Conservation (phyloP, 768 basidiomycete species). For the Dendrothele bispora region DNA sequence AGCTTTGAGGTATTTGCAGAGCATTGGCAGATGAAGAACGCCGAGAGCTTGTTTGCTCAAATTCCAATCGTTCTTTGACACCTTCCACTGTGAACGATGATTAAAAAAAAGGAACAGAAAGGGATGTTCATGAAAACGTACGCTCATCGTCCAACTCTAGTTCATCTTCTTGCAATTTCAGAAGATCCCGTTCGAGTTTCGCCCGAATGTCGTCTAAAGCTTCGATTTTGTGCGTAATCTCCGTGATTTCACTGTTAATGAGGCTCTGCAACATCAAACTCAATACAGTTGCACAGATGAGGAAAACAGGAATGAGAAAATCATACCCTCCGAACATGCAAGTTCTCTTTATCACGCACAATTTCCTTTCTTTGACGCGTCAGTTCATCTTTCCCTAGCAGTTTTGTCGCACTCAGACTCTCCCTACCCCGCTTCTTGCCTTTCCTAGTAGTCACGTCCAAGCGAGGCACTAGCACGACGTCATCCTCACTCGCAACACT, state of each 20-base stretch:
- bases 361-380: slow-evolving; percentile 85
- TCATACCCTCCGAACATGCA: slow-evolving; percentile 84
- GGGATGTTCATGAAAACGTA: slow-evolving; percentile 44
- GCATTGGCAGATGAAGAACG: slow-evolving; percentile 34
- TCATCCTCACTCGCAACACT: slow-evolving; percentile 77
- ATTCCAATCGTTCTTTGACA: slow-evolving; percentile 79
- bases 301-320: slow-evolving; percentile 34
- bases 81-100: slow-evolving; percentile 68
- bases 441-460: slow-evolving; percentile 36
- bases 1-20: slow-evolving; percentile 53
- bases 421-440: slow-evolving; percentile 58
- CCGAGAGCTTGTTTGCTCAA: slow-evolving; percentile 48
- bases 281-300: slow-evolving; percentile 37
- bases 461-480: slow-evolving; percentile 58
- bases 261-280: slow-evolving; percentile 56
- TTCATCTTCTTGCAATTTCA: slow-evolving; percentile 92
- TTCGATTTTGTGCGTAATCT: slow-evolving; percentile 89
- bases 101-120: slow-evolving; percentile 4
- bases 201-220: slow-evolving; percentile 78
- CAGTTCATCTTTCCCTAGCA: slow-evolving; percentile 82
- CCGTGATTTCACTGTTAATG: slow-evolving; percentile 81
- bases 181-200: slow-evolving; percentile 77
- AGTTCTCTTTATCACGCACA: slow-evolving; percentile 85
- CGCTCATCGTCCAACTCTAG: slow-evolving; percentile 96
- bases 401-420: slow-evolving; percentile 67